A percentile compares a stretch with the other conserved stretches of the same genome.
Conservation (phyloP, 495 filamentous ascomycete genomes). For the Ascodesmis nigricans region DNA sequence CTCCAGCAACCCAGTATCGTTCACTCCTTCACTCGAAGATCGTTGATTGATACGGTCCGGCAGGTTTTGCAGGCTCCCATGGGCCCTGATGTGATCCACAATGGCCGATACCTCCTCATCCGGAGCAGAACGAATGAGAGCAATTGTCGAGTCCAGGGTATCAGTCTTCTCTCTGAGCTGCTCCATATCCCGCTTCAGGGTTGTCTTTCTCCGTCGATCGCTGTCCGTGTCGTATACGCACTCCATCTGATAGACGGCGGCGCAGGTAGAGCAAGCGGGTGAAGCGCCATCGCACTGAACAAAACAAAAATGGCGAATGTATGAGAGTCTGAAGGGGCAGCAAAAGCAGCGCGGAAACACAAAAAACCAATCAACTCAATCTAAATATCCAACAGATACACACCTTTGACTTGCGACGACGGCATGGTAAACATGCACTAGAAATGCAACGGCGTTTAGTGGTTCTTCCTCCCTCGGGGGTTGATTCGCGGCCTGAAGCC, state of each 20-base stretch:
- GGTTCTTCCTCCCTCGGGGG: background rate
- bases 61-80: slow-evolving; percentile 22
- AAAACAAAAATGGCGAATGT: slow-evolving; percentile 5
- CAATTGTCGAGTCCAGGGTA: slow-evolving; percentile 22
- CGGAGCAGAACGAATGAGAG: slow-evolving; percentile 24
- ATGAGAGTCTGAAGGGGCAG: background rate
- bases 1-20: slow-evolving; percentile 1
- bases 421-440: slow-evolving; percentile 29
- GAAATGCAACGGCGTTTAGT: slow-evolving; percentile 26
- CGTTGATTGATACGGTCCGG: no score
- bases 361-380: background rate
- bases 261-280: slow-evolving; percentile 30
- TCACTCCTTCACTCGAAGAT: no score
- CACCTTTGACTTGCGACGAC: slow-evolving; percentile 31
- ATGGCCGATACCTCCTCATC: slow-evolving; percentile 27
- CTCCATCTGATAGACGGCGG: slow-evolving; percentile 28
- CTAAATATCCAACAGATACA: slow-evolving; percentile 5
- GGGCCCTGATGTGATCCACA: slow-evolving; percentile 24
- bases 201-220: slow-evolving; percentile 27
- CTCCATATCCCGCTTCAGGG: slow-evolving; percentile 24
- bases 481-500: background rate
- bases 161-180: slow-evolving; percentile 22
- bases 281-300: slow-evolving; percentile 28
- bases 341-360: slow-evolving; percentile 1
- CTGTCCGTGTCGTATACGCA: slow-evolving; percentile 29